These are phyloP conservation scores for Hordeum vulgare DNA, from an alignment of 176 grass and related monocot genomes.

Conservation along the genomic window DNA sequence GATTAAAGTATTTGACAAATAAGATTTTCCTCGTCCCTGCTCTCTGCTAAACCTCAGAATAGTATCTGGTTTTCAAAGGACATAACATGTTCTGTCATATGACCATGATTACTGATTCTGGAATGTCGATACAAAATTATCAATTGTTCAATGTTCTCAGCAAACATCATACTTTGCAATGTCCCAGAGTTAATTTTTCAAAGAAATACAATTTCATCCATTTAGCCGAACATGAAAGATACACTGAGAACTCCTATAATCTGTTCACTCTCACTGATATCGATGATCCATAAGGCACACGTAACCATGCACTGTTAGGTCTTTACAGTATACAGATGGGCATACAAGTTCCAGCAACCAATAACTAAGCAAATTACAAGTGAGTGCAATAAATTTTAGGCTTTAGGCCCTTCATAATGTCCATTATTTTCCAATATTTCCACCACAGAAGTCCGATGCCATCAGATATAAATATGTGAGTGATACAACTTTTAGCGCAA, in stretches of 20 bases:
- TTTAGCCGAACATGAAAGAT: not conserved
- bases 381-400: not conserved
- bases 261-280: not conserved
- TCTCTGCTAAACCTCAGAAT: not conserved
- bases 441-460: not conserved
- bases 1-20: not conserved
- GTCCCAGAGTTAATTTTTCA: not conserved
- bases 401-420: not conserved
- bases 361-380: not conserved
- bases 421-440: not conserved
- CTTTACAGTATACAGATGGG: not conserved
- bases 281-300: not conserved
- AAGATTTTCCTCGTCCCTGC: not conserved
- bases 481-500: not conserved
- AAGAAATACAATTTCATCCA: not conserved
- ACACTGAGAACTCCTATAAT: not conserved
- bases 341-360: not conserved
- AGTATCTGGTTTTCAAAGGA: not conserved
- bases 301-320: slow-evolving; percentile 1
- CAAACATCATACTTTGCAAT: not conserved
- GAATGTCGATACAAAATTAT: not conserved
- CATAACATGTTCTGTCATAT: not conserved
- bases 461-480: not conserved
- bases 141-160: not conserved
- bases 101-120: not conserved